Evolutionary conservation across 306 rosid species (phyloP).

Genomic region (Urtica urens): DNA sequence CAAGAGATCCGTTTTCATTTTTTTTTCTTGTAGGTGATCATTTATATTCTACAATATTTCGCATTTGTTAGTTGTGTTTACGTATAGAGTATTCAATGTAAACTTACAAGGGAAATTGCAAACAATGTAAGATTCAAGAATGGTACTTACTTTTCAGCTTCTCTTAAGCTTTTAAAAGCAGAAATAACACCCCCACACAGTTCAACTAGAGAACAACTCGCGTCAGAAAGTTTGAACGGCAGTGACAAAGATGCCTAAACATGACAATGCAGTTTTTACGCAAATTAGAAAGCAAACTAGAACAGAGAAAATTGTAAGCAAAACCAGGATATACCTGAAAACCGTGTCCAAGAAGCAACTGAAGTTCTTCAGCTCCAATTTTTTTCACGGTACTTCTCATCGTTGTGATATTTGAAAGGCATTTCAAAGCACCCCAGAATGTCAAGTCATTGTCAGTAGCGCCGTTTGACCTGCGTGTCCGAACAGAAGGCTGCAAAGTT

Average conservation of each 20-base stretch:
- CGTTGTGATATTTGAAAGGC: constrained; percentile 43
- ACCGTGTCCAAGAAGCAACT: constrained; percentile 77
- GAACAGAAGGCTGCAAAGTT: constrained; percentile 59
- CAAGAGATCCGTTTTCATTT: too few relatives aligned
- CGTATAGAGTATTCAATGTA: too few relatives aligned
- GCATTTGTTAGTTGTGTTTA: too few relatives aligned
- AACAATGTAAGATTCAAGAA: too few relatives aligned
- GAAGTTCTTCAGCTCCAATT: constrained; percentile 44
- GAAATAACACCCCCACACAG: constrained; percentile 42
- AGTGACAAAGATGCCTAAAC: constrained; percentile 61
- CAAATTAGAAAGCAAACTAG: neutral
- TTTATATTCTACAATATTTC: too few relatives aligned
- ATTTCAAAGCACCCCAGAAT: constrained; percentile 55
- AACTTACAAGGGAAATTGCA: too few relatives aligned
- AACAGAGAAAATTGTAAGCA: neutral
- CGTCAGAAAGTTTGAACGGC: constrained; percentile 16
- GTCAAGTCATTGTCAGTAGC: constrained; percentile 39
- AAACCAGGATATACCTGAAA: constrained; percentile 48
- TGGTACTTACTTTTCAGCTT: constrained; percentile 47
- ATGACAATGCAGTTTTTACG: neutral
- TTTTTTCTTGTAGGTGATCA: too few relatives aligned
- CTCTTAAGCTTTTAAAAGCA: constrained; percentile 48
- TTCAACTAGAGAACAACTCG: constrained; percentile 27
- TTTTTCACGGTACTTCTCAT: constrained; percentile 54
- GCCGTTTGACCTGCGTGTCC: constrained; percentile 53